Evolutionary conservation across 179 eudicot species (phyloP).

Genomic region (Corrigiola litoralis): DNA sequence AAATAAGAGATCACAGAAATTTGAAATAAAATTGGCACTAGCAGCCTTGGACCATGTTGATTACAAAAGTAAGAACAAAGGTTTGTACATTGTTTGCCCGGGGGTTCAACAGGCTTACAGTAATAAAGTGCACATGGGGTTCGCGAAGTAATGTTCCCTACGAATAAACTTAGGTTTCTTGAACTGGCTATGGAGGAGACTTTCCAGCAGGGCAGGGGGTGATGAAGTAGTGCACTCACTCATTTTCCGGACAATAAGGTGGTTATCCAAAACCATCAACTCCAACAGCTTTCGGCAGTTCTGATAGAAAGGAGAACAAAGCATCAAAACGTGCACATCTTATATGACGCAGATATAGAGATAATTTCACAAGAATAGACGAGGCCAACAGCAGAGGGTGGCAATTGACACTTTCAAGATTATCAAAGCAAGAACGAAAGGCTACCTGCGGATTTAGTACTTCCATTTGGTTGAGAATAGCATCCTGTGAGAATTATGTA

Average conservation of each 20-base stretch:
- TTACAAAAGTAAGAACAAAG: too few species aligned
- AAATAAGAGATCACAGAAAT: too few species aligned
- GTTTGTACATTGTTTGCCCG: neutral
- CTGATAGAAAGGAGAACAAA: slow-evolving; percentile 34
- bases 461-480: slow-evolving; percentile 52
- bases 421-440: neutral
- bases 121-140: slow-evolving; percentile 53
- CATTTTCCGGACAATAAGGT: slow-evolving; percentile 67
- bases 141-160: slow-evolving; percentile 79
- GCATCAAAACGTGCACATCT: neutral
- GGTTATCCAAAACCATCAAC: slow-evolving; percentile 68
- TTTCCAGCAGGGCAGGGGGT: slow-evolving; percentile 54
- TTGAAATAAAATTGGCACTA: too few species aligned
- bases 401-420: too few species aligned
- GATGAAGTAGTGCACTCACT: slow-evolving; percentile 40
- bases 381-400: neutral
- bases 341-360: too few species aligned
- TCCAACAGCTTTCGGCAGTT: slow-evolving; percentile 68
- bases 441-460: slow-evolving; percentile 89
- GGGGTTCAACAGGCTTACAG: slow-evolving; percentile 26
- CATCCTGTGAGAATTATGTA: slow-evolving; percentile 45
- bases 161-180: slow-evolving; percentile 41
- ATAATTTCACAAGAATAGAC: neutral
- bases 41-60: too few species aligned
- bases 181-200: slow-evolving; percentile 40